A percentile compares a stretch with the other conserved stretches of the same genome.
phyloP scores from a whole-genome alignment of 495 filamentous ascomycete species.

The Penicillium cosmopolitanum region DNA sequence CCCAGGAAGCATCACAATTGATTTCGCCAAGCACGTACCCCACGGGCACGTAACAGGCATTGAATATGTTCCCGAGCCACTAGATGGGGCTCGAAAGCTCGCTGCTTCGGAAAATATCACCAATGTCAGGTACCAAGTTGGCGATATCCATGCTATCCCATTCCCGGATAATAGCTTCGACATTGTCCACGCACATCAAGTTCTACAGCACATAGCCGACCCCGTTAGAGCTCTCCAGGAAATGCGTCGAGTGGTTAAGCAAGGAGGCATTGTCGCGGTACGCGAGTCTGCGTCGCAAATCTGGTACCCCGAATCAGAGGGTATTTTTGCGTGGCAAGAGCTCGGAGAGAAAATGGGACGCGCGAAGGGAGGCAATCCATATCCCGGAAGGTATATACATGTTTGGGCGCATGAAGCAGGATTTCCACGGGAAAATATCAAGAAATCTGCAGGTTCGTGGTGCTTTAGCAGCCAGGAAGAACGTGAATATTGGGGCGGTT shows the following conservation, averaged over 20 bases:
- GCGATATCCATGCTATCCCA: conserved; percentile 48
- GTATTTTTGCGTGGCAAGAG: conserved; percentile 43
- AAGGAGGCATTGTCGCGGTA: conserved; percentile 57
- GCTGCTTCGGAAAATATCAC: conserved; percentile 42
- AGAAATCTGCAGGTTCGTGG: conserved; percentile 48
- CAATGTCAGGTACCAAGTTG: conserved; percentile 52
- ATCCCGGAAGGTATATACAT: conserved; percentile 50
- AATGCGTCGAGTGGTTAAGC: conserved; percentile 53
- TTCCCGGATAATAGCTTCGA: conserved; percentile 60
- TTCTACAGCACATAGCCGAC: conserved; percentile 56
- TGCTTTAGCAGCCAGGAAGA: conserved; percentile 50
- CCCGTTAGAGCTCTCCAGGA: conserved; percentile 51
- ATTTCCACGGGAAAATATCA: conserved; percentile 39
- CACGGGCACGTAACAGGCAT: conserved; percentile 52
- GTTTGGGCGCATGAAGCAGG: conserved; percentile 54
- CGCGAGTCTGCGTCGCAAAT: conserved; percentile 48
- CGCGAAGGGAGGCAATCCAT: conserved; percentile 47
- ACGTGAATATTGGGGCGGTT: conserved; percentile 50
- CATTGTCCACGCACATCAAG: conserved; percentile 61
- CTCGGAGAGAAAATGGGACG: conserved; percentile 37
- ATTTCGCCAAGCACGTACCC: conserved; percentile 51
- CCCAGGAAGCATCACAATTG: conserved; percentile 60
- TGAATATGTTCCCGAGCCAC: conserved; percentile 45
- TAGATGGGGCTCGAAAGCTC: conserved; percentile 43
- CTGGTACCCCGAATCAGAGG: conserved; percentile 53